Conservation (phyloP, 2,329 filamentous ascomycete genomes). For the Epichloe amarillans region DNA sequence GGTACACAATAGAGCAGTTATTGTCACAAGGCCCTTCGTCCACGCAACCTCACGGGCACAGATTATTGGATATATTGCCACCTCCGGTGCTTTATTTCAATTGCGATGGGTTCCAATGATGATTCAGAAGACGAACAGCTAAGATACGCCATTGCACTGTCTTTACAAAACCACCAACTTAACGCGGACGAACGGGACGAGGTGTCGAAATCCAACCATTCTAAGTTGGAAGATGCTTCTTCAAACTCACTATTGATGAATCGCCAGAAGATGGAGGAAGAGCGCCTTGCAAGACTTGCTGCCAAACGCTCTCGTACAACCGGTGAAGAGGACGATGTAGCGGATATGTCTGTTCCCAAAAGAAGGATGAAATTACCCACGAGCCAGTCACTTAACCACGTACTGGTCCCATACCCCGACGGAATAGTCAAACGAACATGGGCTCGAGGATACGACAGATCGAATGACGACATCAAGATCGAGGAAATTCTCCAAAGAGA, state of each 20-base stretch:
- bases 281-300: constrained; percentile 59
- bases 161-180: constrained; percentile 26
- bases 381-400: constrained; percentile 3
- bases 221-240: neutral
- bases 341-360: constrained; percentile 17
- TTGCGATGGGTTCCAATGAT: constrained; percentile 14
- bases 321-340: constrained; percentile 15
- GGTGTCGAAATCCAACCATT: neutral
- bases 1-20: too few species aligned
- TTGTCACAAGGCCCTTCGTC: too few species aligned
- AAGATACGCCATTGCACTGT: constrained; percentile 46
- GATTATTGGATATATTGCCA: neutral
- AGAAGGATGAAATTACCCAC: constrained; percentile 9
- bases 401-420: constrained; percentile 28
- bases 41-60: too few species aligned
- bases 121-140: constrained; percentile 45
- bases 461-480: constrained; percentile 64
- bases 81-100: neutral
- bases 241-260: constrained; percentile 45
- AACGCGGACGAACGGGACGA: neutral
- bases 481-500: constrained; percentile 71
- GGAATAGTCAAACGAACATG: constrained; percentile 76
- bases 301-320: constrained; percentile 31
- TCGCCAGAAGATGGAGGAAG: constrained; percentile 73
- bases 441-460: constrained; percentile 48